Conservation (phyloP, 495 filamentous ascomycete species). For the Eremomyces bilateralis region DNA sequence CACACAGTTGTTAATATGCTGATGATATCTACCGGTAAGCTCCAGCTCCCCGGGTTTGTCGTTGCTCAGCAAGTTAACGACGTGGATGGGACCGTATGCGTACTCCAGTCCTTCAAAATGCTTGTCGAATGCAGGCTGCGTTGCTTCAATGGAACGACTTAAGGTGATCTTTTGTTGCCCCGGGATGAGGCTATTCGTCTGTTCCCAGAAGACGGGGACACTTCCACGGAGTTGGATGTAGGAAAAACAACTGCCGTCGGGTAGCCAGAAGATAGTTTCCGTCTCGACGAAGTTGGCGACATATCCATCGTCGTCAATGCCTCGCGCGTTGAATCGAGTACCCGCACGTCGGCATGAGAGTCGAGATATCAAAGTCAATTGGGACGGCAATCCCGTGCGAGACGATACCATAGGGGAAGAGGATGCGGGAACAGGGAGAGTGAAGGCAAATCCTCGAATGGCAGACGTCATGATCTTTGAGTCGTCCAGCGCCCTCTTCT, state of each 20-base stretch:
- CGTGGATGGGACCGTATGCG: conserved; percentile 71
- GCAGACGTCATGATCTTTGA: conserved; percentile 83
- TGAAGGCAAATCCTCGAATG: conserved; percentile 77
- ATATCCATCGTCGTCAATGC: conserved; percentile 92
- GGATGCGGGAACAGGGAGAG: conserved; percentile 56
- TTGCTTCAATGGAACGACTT: conserved; percentile 73
- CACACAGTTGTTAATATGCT: conserved; percentile 49
- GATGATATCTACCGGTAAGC: conserved; percentile 52
- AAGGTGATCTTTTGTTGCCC: conserved; percentile 89
- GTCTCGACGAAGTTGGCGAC: conserved; percentile 82
- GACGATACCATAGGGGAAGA: conserved; percentile 25
- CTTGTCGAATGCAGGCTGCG: conserved; percentile 84
- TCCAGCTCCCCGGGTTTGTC: conserved; percentile 67
- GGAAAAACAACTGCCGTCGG: conserved; percentile 59
- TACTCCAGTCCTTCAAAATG: conserved; percentile 70
- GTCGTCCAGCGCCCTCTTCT: conserved; percentile 53
- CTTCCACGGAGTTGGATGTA: conserved; percentile 85
- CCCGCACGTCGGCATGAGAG: conserved; percentile 82
- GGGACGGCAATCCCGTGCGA: conserved; percentile 50
- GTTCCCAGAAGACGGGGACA: conserved; percentile 95
- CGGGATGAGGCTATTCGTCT: conserved; percentile 65
- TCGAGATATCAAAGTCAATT: conserved; percentile 73
- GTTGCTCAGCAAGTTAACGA: conserved; percentile 79
- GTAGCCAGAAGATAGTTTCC: conserved; percentile 51
- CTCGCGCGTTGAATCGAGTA: conserved; percentile 86